These are phyloP conservation scores for Diutina ranongensis DNA, from an alignment of 1,139 yeast species.

Conservation along the genomic window DNA sequence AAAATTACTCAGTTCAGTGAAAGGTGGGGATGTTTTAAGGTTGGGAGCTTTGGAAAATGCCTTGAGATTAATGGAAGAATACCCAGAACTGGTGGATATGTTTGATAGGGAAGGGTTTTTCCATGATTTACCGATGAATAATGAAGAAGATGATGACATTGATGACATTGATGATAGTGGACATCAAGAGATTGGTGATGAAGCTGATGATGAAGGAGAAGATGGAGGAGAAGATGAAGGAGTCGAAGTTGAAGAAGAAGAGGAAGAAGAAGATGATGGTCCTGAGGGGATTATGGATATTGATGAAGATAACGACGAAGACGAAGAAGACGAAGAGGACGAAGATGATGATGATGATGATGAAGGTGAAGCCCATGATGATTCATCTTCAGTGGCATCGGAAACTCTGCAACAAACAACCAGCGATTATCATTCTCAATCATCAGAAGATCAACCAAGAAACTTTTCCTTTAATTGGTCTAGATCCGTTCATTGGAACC, in stretches of 20 bases:
- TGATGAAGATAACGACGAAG: not conserved
- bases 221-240: not conserved
- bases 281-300: not conserved
- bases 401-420: not conserved
- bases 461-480: not conserved
- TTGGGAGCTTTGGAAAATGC: not conserved
- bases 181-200: conserved; percentile 6
- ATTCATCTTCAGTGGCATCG: not conserved
- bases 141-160: not conserved
- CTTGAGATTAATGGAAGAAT: not conserved
- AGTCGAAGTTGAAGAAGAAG: not conserved
- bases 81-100: not conserved
- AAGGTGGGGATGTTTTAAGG: not conserved
- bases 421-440: not conserved
- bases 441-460: not conserved
- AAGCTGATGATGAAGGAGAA: conserved; percentile 4
- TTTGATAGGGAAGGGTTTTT: conserved; percentile 3
- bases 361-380: not conserved
- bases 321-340: not conserved
- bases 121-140: not conserved
- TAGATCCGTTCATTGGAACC: not conserved
- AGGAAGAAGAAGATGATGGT: not conserved
- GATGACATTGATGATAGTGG: not conserved
- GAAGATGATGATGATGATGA: not conserved
- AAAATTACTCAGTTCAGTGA: not conserved